Conservation (phyloP, 164 flowering plant genomes). For the Liquidambar formosana region DNA sequence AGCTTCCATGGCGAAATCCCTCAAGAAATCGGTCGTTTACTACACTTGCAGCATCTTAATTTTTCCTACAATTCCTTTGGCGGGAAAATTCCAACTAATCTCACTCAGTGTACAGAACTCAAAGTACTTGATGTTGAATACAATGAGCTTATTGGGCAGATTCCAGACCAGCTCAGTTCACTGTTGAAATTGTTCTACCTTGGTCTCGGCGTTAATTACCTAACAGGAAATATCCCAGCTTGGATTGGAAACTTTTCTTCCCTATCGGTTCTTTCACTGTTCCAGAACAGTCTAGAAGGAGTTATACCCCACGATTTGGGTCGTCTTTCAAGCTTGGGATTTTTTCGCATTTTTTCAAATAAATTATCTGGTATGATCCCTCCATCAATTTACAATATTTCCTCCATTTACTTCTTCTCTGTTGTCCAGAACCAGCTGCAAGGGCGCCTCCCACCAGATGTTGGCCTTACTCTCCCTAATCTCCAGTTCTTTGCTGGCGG, state of each 20-base stretch:
- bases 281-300: constrained; percentile 9
- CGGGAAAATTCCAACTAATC: constrained; percentile 14
- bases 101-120: not conserved
- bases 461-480: constrained; percentile 18
- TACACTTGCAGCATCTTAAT: constrained; percentile 5
- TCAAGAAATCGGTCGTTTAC: constrained; percentile 13
- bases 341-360: not conserved
- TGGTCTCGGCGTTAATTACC: not conserved
- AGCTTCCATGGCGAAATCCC: constrained; percentile 25
- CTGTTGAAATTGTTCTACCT: not conserved
- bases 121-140: too few relatives aligned
- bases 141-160: constrained; percentile 6
- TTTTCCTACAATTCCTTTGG: not conserved
- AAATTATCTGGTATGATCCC: constrained; percentile 16
- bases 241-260: constrained; percentile 19
- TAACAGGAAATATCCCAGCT: constrained; percentile 13
- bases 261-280: not conserved
- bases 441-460: constrained; percentile 10
- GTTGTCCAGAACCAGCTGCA: not conserved
- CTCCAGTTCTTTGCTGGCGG: not conserved
- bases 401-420: constrained; percentile 2
- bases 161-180: constrained; percentile 8
- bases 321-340: not conserved
- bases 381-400: constrained; percentile 12
- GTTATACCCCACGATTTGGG: constrained; percentile 7